Base-by-base conservation (phyloP, 1,139 yeast species). In the Kodamaea arcana region DNA sequence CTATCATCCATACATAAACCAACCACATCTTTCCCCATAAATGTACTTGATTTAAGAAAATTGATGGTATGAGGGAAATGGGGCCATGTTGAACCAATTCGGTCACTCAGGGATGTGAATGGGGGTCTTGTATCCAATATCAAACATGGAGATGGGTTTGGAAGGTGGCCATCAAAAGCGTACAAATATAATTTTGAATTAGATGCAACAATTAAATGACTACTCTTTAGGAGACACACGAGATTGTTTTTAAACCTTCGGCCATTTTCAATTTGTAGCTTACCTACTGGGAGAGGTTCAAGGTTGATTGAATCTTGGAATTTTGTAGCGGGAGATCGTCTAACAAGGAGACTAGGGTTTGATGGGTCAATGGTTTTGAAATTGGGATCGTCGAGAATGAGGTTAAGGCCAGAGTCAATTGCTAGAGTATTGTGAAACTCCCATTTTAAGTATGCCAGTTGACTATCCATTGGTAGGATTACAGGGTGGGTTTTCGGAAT, bases 1-100 rank as follows among this genome's bases (percentile, higher is more conserved):
- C 86, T 85, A 53, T 77, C 80, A 49, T 82, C 88, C 20, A 65
- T 47, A 27, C 82, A 76, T 2, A 66, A 68, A 0, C 62, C 69
- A 11, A 81, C 43, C 0, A 70, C 65, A 22, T 65, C 69, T 16
- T 47, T 43, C 0, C 58, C 65, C 16, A 40, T 17, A 42, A 66
- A 61, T 36, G 47, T 44, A 3, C 47, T 43, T 1, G 46, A 33
- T 7, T 59, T 65, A 1, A 75, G 37, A 43, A 52, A 70, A 44
- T 81, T 82, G 30, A 80, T 66, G 0, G 78, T 67, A 47, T 79
- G 84, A 0, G 86, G 85, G 32, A 56, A 64, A 39, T 59, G 59
- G 0, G 76, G 75, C 72, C 72, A 69, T 0, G 79, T 70, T 1
- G 80, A 64, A 2, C 57, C 50, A 14, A 56, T 43, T 15, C 72